Base-by-base conservation (phyloP, 495 filamentous ascomycete species). In the Terfezia boudieri region DNA sequence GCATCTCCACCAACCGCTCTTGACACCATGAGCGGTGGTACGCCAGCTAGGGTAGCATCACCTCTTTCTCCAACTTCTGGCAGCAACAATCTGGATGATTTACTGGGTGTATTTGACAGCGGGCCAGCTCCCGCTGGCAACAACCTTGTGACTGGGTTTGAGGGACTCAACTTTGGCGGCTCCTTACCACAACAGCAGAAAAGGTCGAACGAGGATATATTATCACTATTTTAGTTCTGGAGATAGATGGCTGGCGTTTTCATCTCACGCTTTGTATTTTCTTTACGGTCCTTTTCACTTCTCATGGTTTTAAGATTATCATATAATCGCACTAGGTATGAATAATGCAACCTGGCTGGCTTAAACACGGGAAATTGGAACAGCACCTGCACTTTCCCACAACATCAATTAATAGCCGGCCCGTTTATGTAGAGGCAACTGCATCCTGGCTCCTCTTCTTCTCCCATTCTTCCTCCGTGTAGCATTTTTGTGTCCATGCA, bases 401-500 rank as follows among this genome's bases (percentile, higher is more conserved):
- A 20, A 20, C 2, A 20, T 7, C 26, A 32, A 32, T 2, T 32
- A 1, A 32, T 32, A 5, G 26, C 26, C 26, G 26, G 26, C 26
- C 7, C 26, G 26, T 4, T 7, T 32, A 32, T 32, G 26, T 2
- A 32, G 20, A 20, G 38, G 38, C 38, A 43, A 16, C 38, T 0
- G 17, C 12, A 46, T 46, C 41, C 32, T 53, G 52, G 26, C 60
- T 70, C 64, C 75, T 74, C 68, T 81, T 74, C 66, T 74, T 80
- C 71, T 82, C 78, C 80, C 84, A 95, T 71, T 98, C 86, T 67
- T 88, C 89, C 1, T 87, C 86, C 14, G 90, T 96, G 71, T 82
- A 85, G 68, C 92, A 96, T 69, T 88, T 94, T 23, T 90, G 85
- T 55, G 84, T 89, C 90, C 90, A 98, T n/a, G 90, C 90, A 73